These are phyloP conservation scores for Curvularia verruculosa DNA, from an alignment of 2,329 filamentous ascomycete genomes.

Conservation along the genomic window DNA sequence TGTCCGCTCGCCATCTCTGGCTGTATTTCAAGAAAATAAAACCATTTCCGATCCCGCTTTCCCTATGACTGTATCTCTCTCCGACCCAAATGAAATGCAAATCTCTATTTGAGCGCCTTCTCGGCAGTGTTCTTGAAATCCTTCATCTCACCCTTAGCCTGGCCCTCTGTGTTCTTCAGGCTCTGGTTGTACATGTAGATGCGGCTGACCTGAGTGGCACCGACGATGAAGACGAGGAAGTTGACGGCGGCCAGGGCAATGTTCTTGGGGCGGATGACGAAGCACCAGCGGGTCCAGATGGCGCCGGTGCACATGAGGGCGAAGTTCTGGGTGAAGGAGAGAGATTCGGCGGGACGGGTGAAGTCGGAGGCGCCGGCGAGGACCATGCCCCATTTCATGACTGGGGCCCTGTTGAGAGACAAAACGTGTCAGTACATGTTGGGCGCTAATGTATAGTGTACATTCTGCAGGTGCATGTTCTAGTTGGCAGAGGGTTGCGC, in stretches of 20 bases:
- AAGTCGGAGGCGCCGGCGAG: constrained; percentile 92
- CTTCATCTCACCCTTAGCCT: constrained; percentile 47
- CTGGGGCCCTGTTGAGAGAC: constrained; percentile 71
- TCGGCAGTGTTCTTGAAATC: constrained; percentile 43
- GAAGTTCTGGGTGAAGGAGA: constrained; percentile 89
- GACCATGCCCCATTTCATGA: constrained; percentile 95
- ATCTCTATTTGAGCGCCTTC: constrained; percentile 10
- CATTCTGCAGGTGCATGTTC: neutral
- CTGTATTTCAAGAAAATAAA: neutral
- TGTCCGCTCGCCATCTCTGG: neutral
- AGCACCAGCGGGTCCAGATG: constrained; percentile 99
- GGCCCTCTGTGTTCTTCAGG: constrained; percentile 58
- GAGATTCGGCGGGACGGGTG: constrained; percentile 85
- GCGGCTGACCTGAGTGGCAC: constrained; percentile 78
- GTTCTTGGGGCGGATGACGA: constrained; percentile 95
- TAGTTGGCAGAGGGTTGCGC: neutral
- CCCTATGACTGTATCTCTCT: neutral
- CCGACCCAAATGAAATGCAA: neutral
- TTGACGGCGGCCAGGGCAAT: constrained; percentile 92
- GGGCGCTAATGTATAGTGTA: neutral
- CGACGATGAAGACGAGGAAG: constrained; percentile 94
- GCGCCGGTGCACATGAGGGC: constrained; percentile 88
- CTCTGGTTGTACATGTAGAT: constrained; percentile 71
- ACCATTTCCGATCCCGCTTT: too few species aligned
- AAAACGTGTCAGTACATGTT: constrained; percentile 7